These are phyloP conservation scores for Zasmidium citrigriseum DNA, from an alignment of 2,329 filamentous ascomycete species.

Conservation along the genomic window DNA sequence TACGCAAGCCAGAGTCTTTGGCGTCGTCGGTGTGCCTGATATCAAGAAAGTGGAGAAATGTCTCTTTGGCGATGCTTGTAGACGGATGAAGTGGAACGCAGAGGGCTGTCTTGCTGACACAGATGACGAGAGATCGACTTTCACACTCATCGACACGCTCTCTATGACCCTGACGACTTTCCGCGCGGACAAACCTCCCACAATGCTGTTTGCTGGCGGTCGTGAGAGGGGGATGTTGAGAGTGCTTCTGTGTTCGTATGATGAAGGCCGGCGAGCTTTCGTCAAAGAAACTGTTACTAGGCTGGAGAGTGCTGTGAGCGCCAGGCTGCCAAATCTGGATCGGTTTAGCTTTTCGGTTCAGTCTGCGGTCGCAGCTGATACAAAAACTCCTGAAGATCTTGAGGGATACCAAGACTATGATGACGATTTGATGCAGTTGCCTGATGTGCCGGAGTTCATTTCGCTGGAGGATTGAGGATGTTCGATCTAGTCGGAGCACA, in stretches of 20 bases:
- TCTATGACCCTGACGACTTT: neutral
- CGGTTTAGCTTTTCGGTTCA: neutral
- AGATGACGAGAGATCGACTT: neutral
- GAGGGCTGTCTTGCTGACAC: neutral
- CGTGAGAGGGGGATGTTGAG: neutral
- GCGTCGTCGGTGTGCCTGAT: neutral
- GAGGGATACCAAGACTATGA: neutral
- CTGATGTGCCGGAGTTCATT: neutral
- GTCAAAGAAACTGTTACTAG: neutral
- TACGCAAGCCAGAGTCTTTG: neutral
- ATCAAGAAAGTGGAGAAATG: neutral
- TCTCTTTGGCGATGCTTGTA: neutral
- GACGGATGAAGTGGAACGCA: neutral
- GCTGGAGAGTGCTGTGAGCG: neutral
- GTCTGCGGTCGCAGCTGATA: neutral
- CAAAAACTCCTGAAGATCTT: neutral
- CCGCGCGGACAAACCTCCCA: neutral
- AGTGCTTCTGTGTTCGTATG: neutral
- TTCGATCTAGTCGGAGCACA: too few species aligned
- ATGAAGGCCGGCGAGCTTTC: neutral
- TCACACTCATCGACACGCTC: neutral
- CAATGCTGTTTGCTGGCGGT: neutral
- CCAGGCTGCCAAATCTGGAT: neutral
- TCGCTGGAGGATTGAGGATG: neutral
- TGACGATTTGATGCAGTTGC: neutral